phyloP scores from a whole-genome alignment of 345 rosid genomes.

The Capsella bursapastoris region DNA sequence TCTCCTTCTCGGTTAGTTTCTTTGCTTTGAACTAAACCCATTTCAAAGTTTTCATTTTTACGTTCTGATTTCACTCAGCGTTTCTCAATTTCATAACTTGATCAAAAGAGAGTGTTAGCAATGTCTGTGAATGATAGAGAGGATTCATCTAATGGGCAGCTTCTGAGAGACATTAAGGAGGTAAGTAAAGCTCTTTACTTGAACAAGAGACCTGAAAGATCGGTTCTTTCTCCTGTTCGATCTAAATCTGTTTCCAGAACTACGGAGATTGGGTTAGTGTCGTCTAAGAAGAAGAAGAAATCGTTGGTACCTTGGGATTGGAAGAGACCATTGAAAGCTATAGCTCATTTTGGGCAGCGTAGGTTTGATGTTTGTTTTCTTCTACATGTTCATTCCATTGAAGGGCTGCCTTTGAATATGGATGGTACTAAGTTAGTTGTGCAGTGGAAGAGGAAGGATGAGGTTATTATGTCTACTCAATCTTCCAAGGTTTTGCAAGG shows the following conservation, averaged over 20 bases:
- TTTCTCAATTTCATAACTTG: conserved; percentile 18
- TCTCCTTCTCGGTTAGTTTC: conserved; percentile 9
- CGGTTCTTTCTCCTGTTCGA: conserved; percentile 46
- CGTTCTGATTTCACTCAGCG: conserved; percentile 19
- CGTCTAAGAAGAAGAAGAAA: conserved; percentile 53
- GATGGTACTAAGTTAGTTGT: conserved; percentile 59
- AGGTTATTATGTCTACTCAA: conserved; percentile 53
- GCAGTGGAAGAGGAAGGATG: conserved; percentile 74
- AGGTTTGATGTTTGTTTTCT: conserved; percentile 67
- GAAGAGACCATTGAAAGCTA: conserved; percentile 85
- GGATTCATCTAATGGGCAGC: conserved; percentile 44
- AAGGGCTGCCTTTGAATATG: conserved; percentile 65
- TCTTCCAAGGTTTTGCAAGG: conserved; percentile 57
- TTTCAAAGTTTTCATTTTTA: conserved; percentile 21
- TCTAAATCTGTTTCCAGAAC: conserved; percentile 56
- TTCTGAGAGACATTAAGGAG: conserved; percentile 80
- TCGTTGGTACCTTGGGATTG: conserved; percentile 61
- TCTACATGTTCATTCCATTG: conserved; percentile 77
- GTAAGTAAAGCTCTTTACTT: conserved; percentile 74
- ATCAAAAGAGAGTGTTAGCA: conserved; percentile 44
- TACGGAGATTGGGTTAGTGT: conserved; percentile 25
- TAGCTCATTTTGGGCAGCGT: conserved; percentile 61
- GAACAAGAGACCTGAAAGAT: conserved; percentile 48
- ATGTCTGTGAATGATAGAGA: conserved; percentile 48
- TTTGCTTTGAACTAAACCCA: neutral